Conservation (phyloP, 139 green algal genomes). For the Coccomyxa sp. region DNA sequence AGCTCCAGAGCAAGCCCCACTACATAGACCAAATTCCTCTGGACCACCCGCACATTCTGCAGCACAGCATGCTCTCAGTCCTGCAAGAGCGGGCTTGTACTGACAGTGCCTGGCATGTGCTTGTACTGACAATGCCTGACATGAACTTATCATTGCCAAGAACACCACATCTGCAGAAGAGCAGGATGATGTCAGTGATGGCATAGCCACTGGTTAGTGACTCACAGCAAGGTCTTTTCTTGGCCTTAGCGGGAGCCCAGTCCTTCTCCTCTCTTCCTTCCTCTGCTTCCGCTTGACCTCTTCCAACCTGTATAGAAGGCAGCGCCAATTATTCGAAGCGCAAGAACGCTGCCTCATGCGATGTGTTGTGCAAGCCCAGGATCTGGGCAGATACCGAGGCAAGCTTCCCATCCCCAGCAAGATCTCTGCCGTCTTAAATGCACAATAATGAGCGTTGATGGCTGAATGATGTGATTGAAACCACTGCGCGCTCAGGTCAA, state of each 20-base stretch:
- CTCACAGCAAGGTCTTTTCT: constrained; percentile 21
- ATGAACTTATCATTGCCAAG: neutral
- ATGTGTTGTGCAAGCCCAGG: no score
- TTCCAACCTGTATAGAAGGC: constrained; percentile 33
- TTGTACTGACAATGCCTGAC: neutral
- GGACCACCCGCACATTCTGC: constrained; percentile 83
- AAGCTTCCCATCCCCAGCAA: no score
- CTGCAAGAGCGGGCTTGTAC: neutral
- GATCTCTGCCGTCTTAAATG: no score
- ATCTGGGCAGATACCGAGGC: no score
- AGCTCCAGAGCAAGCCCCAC: constrained; percentile 77
- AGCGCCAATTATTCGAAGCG: no score
- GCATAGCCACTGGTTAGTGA: no score
- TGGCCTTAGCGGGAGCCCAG: neutral
- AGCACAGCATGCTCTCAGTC: constrained; percentile 23
- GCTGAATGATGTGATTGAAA: no score
- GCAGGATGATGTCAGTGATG: no score
- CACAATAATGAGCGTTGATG: no score
- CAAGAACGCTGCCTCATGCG: no score
- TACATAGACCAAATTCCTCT: constrained; percentile 90
- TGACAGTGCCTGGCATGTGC: neutral
- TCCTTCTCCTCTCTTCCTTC: constrained; percentile 31
- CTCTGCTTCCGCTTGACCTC: constrained; percentile 39
- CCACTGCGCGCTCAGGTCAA: no score
- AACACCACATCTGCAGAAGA: neutral